A percentile compares a stretch with the other conserved stretches of the same genome.
These are phyloP conservation scores for Salix udensis DNA, from an alignment of 345 rosid genomes.

Conservation along the genomic window DNA sequence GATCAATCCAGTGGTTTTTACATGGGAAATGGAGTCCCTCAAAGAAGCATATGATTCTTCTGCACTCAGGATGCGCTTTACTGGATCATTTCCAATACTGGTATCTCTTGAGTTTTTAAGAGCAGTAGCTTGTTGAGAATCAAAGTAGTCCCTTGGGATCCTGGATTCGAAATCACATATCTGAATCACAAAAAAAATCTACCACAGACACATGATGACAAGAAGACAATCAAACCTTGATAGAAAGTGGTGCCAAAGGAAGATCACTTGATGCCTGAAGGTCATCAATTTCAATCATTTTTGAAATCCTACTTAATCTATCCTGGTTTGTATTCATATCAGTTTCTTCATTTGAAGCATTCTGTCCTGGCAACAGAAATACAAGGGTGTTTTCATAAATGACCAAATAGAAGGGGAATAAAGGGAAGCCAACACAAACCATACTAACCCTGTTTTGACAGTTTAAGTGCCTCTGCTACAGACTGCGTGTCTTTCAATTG, in stretches of 20 bases:
- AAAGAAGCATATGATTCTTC: conserved; percentile 62
- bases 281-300: conserved; percentile 72
- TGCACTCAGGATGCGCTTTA: conserved; percentile 38
- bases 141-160: conserved; percentile 97
- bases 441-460: conserved; percentile 60
- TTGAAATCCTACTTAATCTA: conserved; percentile 46
- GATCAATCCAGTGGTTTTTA: conserved; percentile 50
- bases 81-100: conserved; percentile 32
- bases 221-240: conserved; percentile 48
- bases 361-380: conserved; percentile 22
- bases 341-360: conserved; percentile 43
- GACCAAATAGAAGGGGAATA: background rate
- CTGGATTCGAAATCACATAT: conserved; percentile 37
- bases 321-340: conserved; percentile 42
- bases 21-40: conserved; percentile 54
- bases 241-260: conserved; percentile 67
- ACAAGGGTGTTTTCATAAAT: conserved; percentile 6
- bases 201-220: conserved; percentile 12
- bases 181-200: conserved; percentile 8
- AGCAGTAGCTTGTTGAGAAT: conserved; percentile 83
- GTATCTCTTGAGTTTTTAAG: conserved; percentile 46
- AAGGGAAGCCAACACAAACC: conserved; percentile 8
- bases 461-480: conserved; percentile 87
- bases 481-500: conserved; percentile 65
- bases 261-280: conserved; percentile 60